Percentiles rank a stretch among this genome's conserved stretches.
Conservation (phyloP, 352 stramenopile species). For the Saprolegnia parasitica region DNA sequence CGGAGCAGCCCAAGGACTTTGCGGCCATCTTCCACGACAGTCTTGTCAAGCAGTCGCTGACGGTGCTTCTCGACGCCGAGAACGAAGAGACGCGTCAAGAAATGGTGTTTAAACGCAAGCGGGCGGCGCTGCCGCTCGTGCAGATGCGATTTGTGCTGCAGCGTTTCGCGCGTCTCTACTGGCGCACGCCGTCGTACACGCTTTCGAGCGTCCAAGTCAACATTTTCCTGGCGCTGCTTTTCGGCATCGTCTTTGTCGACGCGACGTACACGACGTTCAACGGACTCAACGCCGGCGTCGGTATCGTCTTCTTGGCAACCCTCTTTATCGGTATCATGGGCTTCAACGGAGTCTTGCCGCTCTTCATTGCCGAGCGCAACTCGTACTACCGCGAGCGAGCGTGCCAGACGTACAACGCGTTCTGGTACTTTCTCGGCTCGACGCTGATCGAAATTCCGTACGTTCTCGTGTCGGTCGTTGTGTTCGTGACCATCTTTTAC, state of each 20-base stretch:
- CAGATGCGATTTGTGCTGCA: constrained; percentile 29
- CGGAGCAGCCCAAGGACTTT: constrained; percentile 36
- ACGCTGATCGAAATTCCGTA: constrained; percentile 74
- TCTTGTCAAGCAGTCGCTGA: constrained; percentile 34
- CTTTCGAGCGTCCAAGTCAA: constrained; percentile 68
- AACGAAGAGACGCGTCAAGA: constrained; percentile 1
- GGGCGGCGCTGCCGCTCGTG: constrained; percentile 29
- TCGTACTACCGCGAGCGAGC: constrained; percentile 88
- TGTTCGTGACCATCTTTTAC: constrained; percentile 50
- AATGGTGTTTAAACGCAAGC: constrained; percentile 40
- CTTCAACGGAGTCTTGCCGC: constrained; percentile 66
- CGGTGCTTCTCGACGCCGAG: constrained; percentile 52
- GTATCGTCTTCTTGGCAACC: constrained; percentile 81
- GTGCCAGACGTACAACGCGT: constrained; percentile 74
- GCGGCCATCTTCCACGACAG: constrained; percentile 40
- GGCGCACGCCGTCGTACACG: constrained; percentile 84
- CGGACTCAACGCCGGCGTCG: constrained; percentile 55
- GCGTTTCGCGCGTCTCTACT: constrained; percentile 48
- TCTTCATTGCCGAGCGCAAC: constrained; percentile 80
- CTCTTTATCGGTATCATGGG: constrained; percentile 79
- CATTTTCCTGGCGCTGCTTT: constrained; percentile 70
- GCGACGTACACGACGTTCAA: constrained; percentile 48
- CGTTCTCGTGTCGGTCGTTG: constrained; percentile 35
- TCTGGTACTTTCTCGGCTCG: constrained; percentile 63
- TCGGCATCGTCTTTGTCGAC: constrained; percentile 63